Evolutionary conservation across 2,329 filamentous ascomycete genomes (phyloP).

Genomic region (Aureobasidium subglaciale): DNA sequence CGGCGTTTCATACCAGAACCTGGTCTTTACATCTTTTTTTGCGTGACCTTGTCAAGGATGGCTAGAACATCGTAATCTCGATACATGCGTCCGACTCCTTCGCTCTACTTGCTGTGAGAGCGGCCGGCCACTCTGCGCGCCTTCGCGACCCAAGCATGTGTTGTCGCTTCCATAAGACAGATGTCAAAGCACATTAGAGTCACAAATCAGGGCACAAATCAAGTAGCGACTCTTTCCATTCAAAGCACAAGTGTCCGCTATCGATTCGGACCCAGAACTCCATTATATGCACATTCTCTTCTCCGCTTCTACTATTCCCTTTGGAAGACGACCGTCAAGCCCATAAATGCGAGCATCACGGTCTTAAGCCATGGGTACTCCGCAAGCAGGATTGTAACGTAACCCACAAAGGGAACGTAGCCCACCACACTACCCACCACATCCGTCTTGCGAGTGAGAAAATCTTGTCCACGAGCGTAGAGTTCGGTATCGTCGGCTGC

Average conservation of each 20-base stretch:
- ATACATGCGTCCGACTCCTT: no score
- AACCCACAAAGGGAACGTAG: slow-evolving; percentile 91
- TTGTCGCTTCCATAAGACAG: no score
- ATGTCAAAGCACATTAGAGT: no score
- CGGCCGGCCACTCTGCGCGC: no score
- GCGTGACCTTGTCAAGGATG: background rate
- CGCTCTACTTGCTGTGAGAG: no score
- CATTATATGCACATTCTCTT: background rate
- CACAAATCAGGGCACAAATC: background rate
- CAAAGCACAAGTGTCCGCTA: no score
- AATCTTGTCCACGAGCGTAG: slow-evolving; percentile 81
- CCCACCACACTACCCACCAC: slow-evolving; percentile 89
- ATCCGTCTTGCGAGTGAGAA: slow-evolving; percentile 69
- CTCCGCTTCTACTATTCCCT: slow-evolving; percentile 56
- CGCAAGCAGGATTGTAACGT: slow-evolving; percentile 90
- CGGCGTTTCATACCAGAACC: background rate
- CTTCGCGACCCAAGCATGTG: no score
- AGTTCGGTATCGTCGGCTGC: slow-evolving; percentile 84
- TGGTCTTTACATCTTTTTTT: no score
- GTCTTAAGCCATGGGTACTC: slow-evolving; percentile 98
- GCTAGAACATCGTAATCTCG: no score
- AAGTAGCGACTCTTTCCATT: no score
- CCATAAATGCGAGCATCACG: slow-evolving; percentile 90
- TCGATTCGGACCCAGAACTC: background rate
- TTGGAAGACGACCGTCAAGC: slow-evolving; percentile 84